These are phyloP conservation scores for Aspergillus floridensis DNA, from an alignment of 2,329 filamentous ascomycete genomes.

Conservation along the genomic window DNA sequence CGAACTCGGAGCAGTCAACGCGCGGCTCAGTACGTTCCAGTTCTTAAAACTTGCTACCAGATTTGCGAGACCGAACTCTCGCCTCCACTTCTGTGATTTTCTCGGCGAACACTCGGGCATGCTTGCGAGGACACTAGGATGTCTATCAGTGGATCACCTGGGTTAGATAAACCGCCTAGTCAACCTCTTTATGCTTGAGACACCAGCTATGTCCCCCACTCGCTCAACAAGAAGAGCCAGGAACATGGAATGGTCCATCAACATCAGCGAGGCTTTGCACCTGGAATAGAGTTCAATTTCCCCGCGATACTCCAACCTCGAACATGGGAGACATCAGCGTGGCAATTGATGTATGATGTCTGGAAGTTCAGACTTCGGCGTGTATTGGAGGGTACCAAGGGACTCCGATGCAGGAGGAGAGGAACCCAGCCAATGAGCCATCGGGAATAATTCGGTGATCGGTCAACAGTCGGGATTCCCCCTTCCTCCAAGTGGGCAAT, in stretches of 20 bases:
- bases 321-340: not conserved
- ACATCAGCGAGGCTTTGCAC: not conserved
- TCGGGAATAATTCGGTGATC: not conserved
- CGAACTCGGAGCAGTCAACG: not conserved
- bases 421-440: not conserved
- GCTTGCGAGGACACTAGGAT: not conserved
- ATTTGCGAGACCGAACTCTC: not conserved
- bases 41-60: not conserved
- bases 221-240: not conserved
- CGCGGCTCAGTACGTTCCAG: not conserved
- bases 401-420: not conserved
- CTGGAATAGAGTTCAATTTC: not conserved
- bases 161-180: not conserved
- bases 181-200: not conserved
- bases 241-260: not conserved
- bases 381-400: not conserved
- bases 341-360: not conserved
- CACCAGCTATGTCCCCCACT: not conserved
- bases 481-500: not conserved
- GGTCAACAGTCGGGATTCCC: slow-evolving; percentile 1
- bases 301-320: not conserved
- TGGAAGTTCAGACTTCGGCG: not conserved
- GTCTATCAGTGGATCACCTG: not conserved
- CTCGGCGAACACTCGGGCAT: slow-evolving; percentile 15
- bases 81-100: slow-evolving; percentile 11